These are phyloP conservation scores for Phytophthora pistaciae DNA, from an alignment of 352 stramenopile genomes.

Conservation along the genomic window DNA sequence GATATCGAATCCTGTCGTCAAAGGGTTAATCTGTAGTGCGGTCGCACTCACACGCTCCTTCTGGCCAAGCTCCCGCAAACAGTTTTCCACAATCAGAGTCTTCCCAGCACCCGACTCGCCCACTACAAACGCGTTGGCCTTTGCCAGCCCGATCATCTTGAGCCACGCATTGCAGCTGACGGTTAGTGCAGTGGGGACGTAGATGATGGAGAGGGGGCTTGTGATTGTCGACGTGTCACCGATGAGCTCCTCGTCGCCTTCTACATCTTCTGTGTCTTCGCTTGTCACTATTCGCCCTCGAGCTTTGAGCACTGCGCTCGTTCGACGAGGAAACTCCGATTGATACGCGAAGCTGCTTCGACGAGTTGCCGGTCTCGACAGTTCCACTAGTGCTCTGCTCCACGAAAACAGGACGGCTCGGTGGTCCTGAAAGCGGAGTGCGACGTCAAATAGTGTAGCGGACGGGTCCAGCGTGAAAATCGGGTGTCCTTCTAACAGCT, in stretches of 20 bases:
- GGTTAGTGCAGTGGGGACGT: conserved; percentile 53
- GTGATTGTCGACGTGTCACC: conserved; percentile 34
- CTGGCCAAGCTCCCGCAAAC: conserved; percentile 40
- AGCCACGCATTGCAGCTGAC: conserved; percentile 51
- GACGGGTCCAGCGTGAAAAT: conserved; percentile 23
- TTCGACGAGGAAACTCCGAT: conserved; percentile 30
- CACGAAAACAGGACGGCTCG: conserved; percentile 40
- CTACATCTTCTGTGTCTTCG: conserved; percentile 29
- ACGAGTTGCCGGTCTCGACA: conserved; percentile 8
- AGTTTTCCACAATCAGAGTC: conserved; percentile 51
- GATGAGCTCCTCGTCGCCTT: conserved; percentile 26
- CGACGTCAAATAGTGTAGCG: conserved; percentile 54
- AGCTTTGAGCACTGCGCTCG: conserved; percentile 38
- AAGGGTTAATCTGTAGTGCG: conserved; percentile 43
- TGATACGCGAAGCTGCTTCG: conserved; percentile 40
- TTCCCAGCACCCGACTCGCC: conserved; percentile 66
- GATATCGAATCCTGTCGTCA: conserved; percentile 39
- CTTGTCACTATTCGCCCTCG: conserved; percentile 31
- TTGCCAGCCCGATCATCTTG: conserved; percentile 42
- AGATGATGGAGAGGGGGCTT: conserved; percentile 44
- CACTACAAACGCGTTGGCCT: conserved; percentile 57
- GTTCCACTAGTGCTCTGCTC: conserved; percentile 20
- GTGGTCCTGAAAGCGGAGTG: conserved; percentile 44
- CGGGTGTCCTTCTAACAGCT: conserved; percentile 28
- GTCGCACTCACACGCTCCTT: conserved; percentile 44